Conservation (phyloP, 805 yeast genomes). For the Barnettozyma californica region DNA sequence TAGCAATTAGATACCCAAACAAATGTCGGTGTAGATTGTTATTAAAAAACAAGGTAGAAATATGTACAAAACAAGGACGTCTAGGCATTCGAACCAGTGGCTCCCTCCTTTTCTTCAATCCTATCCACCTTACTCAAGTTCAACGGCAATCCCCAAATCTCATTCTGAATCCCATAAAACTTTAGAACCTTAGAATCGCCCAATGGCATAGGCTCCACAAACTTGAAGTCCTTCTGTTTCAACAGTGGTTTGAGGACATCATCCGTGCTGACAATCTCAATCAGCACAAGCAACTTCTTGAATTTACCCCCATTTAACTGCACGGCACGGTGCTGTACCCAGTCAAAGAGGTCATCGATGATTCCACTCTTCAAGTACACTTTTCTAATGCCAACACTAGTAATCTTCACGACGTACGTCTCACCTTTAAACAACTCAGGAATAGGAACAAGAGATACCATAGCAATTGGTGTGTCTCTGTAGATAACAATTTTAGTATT, state of each 20-base stretch:
- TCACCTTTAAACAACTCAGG: constrained; percentile 37
- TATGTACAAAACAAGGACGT: not conserved
- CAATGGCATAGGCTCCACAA: constrained; percentile 23
- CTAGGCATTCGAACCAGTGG: constrained; percentile 15
- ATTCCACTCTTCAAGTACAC: constrained; percentile 64
- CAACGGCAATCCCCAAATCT: constrained; percentile 23
- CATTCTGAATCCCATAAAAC: constrained; percentile 16
- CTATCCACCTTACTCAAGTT: constrained; percentile 17
- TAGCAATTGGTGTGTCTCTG: constrained; percentile 69
- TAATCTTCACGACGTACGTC: constrained; percentile 45
- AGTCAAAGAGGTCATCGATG: constrained; percentile 54
- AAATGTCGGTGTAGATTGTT: not conserved
- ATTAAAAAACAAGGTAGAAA: not conserved
- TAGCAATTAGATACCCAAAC: not conserved
- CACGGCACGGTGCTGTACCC: constrained; percentile 49
- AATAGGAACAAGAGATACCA: constrained; percentile 40
- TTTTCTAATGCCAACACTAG: constrained; percentile 58
- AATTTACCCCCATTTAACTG: constrained; percentile 32
- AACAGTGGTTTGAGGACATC: constrained; percentile 32
- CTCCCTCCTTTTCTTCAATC: constrained; percentile 15
- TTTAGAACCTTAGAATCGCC: constrained; percentile 13
- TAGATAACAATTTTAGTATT: constrained; percentile 55
- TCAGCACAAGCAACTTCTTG: constrained; percentile 32
- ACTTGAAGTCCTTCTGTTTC: constrained; percentile 38
- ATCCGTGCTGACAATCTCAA: constrained; percentile 53